Percentiles rank a stretch among this genome's conserved stretches.
Evolutionary conservation across 2,329 filamentous ascomycete genomes (phyloP).

Genomic region (Nemania abortiva): DNA sequence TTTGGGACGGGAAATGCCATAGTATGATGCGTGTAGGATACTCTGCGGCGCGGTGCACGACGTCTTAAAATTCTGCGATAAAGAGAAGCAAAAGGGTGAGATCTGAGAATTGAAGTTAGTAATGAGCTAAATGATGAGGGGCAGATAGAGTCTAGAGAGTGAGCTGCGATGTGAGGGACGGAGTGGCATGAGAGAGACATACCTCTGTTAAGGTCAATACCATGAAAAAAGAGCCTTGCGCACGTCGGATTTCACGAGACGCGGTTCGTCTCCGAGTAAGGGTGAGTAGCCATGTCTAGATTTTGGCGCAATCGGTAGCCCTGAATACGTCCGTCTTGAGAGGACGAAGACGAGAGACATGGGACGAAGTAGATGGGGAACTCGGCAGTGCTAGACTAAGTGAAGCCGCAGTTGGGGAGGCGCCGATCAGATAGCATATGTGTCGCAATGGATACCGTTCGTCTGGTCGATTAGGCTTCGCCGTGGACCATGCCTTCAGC

Average conservation of each 20-base stretch:
- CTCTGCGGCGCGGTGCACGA: not conserved
- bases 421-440: not conserved
- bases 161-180: not conserved
- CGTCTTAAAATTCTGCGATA: not conserved
- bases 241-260: not conserved
- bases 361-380: not conserved
- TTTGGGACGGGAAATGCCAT: not conserved
- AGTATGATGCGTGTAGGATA: not conserved
- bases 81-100: not conserved
- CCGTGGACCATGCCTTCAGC: not conserved
- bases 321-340: not conserved
- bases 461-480: not conserved
- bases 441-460: not conserved
- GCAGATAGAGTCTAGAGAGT: not conserved
- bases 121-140: not conserved
- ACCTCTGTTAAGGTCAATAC: conserved; percentile 7
- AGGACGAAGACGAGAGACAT: not conserved
- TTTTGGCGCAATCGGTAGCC: not conserved
- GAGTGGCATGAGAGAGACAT: not conserved
- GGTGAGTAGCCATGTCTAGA: not conserved
- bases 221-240: not conserved
- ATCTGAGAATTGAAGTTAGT: not conserved
- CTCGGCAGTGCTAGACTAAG: not conserved
- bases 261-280: not conserved
- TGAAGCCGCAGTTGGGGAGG: not conserved